Conservation (phyloP, 2,329 filamentous ascomycete genomes). For the Chaetoscypha palmicola region DNA sequence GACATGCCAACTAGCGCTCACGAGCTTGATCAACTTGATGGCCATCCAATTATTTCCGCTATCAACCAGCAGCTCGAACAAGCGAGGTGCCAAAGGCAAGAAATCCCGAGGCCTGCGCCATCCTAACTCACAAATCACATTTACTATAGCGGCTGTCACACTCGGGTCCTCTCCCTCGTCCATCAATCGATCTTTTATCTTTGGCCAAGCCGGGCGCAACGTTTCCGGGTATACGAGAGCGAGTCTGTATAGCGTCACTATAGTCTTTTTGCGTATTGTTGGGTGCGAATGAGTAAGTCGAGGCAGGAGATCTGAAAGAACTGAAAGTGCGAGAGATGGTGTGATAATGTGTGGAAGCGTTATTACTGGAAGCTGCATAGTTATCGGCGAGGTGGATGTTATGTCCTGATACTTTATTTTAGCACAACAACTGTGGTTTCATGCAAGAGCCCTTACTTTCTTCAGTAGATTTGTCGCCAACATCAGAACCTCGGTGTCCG, state of each 20-base stretch:
- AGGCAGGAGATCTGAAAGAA: conserved; percentile 79
- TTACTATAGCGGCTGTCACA: conserved; percentile 92
- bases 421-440: neutral
- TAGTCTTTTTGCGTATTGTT: conserved; percentile 86
- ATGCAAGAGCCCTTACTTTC: conserved; percentile 64
- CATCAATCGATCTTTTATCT: conserved; percentile 90
- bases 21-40: conserved; percentile 96
- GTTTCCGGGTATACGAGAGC: conserved; percentile 96
- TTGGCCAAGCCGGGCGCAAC: conserved; percentile 86
- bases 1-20: conserved; percentile 36
- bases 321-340: conserved; percentile 81
- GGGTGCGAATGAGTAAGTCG: conserved; percentile 81
- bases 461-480: conserved; percentile 93
- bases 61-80: conserved; percentile 89
- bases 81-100: conserved; percentile 77
- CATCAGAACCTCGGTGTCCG: conserved; percentile 96
- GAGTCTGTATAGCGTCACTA: conserved; percentile 87
- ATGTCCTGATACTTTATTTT: conserved; percentile 51
- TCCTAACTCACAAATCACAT: conserved; percentile 92
- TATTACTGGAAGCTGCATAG: conserved; percentile 77
- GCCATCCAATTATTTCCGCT: conserved; percentile 99
- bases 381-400: conserved; percentile 61
- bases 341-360: conserved; percentile 95
- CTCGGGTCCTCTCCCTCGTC: conserved; percentile 85
- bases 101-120: conserved; percentile 94